Percentiles rank a stretch among this genome's conserved stretches.
These are phyloP conservation scores for Fomitopsis pinicola DNA, from an alignment of 1,284 basidiomycete genomes.

Conservation along the genomic window DNA sequence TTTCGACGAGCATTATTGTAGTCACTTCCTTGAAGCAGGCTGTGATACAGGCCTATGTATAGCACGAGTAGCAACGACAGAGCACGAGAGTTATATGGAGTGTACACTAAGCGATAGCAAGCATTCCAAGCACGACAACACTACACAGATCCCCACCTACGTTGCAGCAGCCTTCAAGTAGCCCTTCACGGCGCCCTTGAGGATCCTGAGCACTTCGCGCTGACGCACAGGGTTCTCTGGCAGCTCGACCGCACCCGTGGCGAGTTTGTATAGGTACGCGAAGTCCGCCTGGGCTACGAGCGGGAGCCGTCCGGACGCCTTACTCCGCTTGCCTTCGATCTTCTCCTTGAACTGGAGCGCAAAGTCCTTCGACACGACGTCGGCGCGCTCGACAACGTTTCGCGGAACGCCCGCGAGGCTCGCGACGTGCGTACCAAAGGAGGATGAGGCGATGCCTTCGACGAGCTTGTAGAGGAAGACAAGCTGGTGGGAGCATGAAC, in stretches of 20 bases:
- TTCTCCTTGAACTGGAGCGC: slow-evolving; percentile 81
- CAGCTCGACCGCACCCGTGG: slow-evolving; percentile 44
- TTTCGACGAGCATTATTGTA: too few species aligned
- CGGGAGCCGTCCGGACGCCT: slow-evolving; percentile 56
- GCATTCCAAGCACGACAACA: neutral
- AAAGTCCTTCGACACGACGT: slow-evolving; percentile 84
- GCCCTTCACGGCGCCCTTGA: slow-evolving; percentile 45
- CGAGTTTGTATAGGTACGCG: slow-evolving; percentile 65
- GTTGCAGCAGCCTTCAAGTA: slow-evolving; percentile 14
- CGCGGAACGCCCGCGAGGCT: slow-evolving; percentile 80
- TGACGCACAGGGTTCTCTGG: slow-evolving; percentile 49
- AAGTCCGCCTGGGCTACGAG: slow-evolving; percentile 86
- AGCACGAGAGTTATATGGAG: slow-evolving; percentile 1
- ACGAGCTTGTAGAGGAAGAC: slow-evolving; percentile 94
- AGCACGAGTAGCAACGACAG: slow-evolving; percentile 1
- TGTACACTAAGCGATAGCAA: neutral
- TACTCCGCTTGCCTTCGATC: slow-evolving; percentile 59
- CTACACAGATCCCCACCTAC: neutral
- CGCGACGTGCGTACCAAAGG: slow-evolving; percentile 92
- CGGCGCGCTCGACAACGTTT: slow-evolving; percentile 82
- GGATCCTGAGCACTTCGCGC: slow-evolving; percentile 46
- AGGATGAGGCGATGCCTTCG: slow-evolving; percentile 83
- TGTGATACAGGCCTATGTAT: slow-evolving; percentile 2
- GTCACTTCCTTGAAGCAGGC: neutral
- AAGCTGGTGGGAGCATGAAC: slow-evolving; percentile 42